phyloP scores from a whole-genome alignment of 2,329 filamentous ascomycete genomes.

The Beauveria sp. region DNA sequence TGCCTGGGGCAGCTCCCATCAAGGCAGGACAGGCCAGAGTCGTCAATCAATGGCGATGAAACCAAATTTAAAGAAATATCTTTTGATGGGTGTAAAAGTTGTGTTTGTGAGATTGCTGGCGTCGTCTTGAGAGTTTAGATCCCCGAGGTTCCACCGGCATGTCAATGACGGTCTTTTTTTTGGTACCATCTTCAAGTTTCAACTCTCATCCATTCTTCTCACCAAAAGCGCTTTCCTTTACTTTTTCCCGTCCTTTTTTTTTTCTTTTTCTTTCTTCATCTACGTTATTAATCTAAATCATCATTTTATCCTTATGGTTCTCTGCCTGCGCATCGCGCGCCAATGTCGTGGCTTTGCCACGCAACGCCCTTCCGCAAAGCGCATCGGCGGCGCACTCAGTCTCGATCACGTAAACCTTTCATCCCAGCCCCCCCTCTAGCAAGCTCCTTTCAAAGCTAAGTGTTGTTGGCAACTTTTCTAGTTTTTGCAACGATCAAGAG shows the following conservation, averaged over 20 bases:
- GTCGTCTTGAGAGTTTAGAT: background rate
- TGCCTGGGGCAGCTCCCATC: background rate
- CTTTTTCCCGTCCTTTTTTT: background rate
- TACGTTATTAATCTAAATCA: background rate
- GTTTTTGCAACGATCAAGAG: conserved; percentile 52
- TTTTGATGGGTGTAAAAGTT: background rate
- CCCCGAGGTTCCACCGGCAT: conserved; percentile 8
- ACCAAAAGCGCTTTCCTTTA: background rate
- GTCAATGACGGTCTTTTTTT: background rate
- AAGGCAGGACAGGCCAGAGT: too few species aligned
- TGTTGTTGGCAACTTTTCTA: background rate
- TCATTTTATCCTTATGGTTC: background rate
- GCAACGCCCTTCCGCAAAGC: conserved; percentile 10
- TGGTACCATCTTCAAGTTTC: background rate
- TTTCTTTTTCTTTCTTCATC: background rate
- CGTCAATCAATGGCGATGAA: too few species aligned
- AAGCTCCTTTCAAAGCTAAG: background rate
- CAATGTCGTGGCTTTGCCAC: conserved; percentile 9
- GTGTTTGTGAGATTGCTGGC: background rate
- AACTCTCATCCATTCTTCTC: background rate
- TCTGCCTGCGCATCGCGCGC: background rate
- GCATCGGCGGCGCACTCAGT: conserved; percentile 36
- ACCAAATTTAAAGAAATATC: background rate
- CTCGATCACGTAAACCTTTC: conserved; percentile 47
- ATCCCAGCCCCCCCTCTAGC: too few species aligned